Percentiles rank a stretch among this genome's conserved stretches.
phyloP scores from a whole-genome alignment of 2,329 filamentous ascomycete species.

The Hirsutella thompsonii region DNA sequence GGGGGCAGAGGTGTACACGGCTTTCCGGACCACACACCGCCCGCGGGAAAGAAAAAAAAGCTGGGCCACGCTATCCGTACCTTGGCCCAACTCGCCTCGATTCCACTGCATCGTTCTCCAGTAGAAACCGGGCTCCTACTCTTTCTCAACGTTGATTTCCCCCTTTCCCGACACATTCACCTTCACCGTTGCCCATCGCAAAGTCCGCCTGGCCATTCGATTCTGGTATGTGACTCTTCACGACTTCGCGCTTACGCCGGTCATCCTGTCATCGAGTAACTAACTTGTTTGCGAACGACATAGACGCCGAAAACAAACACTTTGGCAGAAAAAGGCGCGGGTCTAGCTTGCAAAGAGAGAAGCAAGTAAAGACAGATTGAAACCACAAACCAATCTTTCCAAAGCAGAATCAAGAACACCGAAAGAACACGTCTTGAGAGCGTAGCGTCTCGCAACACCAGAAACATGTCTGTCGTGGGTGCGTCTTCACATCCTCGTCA shows the following conservation, averaged over 20 bases:
- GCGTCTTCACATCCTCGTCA: constrained; percentile 12
- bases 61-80: not conserved
- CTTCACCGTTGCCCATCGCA: not conserved
- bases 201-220: too few species aligned
- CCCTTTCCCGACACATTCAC: not conserved
- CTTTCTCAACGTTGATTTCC: not conserved
- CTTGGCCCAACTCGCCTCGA: not conserved
- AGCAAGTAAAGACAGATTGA: not conserved
- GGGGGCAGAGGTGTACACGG: too few species aligned
- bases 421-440: not conserved
- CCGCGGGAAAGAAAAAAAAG: not conserved
- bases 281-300: too few species aligned
- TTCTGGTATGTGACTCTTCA: too few species aligned
- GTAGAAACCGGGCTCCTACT: not conserved
- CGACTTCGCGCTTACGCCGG: too few species aligned
- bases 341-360: too few species aligned
- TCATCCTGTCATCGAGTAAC: too few species aligned
- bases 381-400: not conserved
- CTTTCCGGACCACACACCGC: not conserved
- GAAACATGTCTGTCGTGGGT: constrained; percentile 43
- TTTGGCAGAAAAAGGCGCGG: too few species aligned
- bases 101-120: not conserved
- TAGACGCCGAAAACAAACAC: too few species aligned
- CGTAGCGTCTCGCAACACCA: not conserved
- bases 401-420: constrained; percentile 10